A percentile compares a stretch with the other conserved stretches of the same genome.
These are phyloP conservation scores for Lepidium africanum DNA, from an alignment of 345 rosid genomes.

Conservation along the genomic window DNA sequence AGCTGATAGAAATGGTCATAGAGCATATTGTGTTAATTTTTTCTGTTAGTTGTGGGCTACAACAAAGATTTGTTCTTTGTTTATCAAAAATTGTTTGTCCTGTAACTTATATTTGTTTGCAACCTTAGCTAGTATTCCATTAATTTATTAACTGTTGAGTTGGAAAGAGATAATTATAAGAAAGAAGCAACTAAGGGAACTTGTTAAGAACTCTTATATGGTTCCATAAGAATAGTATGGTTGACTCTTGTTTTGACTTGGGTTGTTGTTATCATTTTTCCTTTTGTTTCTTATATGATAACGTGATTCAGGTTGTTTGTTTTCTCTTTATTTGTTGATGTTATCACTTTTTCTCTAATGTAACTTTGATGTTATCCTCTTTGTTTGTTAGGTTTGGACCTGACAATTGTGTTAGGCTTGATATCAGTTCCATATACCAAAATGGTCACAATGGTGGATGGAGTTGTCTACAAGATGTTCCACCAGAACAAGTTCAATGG, in stretches of 20 bases:
- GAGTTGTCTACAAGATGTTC: not conserved
- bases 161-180: too few relatives aligned
- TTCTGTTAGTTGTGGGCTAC: too few relatives aligned
- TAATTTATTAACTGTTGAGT: too few relatives aligned
- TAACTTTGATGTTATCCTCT: too few relatives aligned
- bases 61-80: not conserved
- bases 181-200: too few relatives aligned
- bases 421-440: not conserved
- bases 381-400: not conserved
- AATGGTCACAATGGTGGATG: not conserved
- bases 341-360: too few relatives aligned
- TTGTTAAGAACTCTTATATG: too few relatives aligned
- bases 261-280: not conserved
- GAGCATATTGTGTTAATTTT: too few relatives aligned
- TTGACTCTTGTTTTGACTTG: too few relatives aligned
- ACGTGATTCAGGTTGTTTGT: not conserved
- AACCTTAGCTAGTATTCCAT: not conserved
- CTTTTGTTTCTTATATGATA: not conserved
- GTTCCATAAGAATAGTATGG: too few relatives aligned
- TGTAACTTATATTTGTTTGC: constrained; percentile 5
- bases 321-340: too few relatives aligned
- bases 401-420: not conserved
- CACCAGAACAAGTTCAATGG: not conserved
- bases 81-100: constrained; percentile 13
- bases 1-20: too few relatives aligned